Evolutionary conservation across 2,329 filamentous ascomycete species (phyloP), one percentile per base, ranked within the genome.

Genomic region (Phaeosphaeria sp.): DNA sequence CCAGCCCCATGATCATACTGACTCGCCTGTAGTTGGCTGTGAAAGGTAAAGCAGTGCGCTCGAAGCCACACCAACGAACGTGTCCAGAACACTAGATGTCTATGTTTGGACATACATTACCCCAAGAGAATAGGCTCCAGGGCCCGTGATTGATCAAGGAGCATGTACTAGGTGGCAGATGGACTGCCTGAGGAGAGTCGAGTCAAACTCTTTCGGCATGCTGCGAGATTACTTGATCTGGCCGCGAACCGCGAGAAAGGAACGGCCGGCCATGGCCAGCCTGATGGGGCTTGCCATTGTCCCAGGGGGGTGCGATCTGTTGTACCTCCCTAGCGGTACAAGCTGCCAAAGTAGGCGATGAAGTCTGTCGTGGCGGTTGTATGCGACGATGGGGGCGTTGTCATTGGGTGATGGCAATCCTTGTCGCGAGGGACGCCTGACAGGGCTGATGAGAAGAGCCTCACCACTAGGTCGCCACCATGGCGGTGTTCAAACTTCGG

Each of bases 1-100:
- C 22, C 49, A 55, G 60, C 63, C 59, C 61, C 63, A 58, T 58
- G 47, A 56, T 59, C 50, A 56, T 50, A 55, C 55, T 54, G 50
- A 48, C 43, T 20, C 10, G 46, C 48, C 36, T 11, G 18, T 41
- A 22, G 15, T 56, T 25, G 55, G 57, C 53, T 55, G 51, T 55
- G 58, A 63, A 43, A 44, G 58, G 54, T 53, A 27, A 43, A 58
- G 51, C 36, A 25, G 48, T 47, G 22, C 25, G 41, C 36, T 50
- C 48, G 56, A 46, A 59, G 55, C 52, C 49, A 60, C 54, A 41
- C 44, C 44, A 52, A 25, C 54, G 54, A 52, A 41, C 52, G 48
- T 50, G 51, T 54, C 56, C 51, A 62, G 61, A 64, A 62, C 52
- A 52, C 50, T 46, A 43, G 46, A 39, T 33, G 44, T 39, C 52